These are phyloP conservation scores for Blastobotrys buckinghamii DNA, from an alignment of 1,139 yeast genomes.

Conservation along the genomic window DNA sequence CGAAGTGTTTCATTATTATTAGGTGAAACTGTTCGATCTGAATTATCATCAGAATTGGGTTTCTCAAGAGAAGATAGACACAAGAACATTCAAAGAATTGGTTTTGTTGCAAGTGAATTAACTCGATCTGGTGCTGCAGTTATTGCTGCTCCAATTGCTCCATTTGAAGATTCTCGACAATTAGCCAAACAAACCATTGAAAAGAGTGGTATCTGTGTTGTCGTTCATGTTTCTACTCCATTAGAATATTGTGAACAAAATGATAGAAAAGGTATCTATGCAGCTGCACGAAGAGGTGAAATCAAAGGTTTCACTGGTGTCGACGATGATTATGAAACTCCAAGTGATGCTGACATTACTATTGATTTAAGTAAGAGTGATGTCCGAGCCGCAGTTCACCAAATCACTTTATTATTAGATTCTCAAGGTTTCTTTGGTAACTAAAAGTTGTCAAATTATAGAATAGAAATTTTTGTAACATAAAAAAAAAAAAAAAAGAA, in stretches of 20 bases:
- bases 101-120: conserved; percentile 71
- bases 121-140: conserved; percentile 90
- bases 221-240: conserved; percentile 47
- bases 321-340: conserved; percentile 44
- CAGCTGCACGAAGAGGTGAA: conserved; percentile 41
- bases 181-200: conserved; percentile 39
- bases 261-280: conserved; percentile 46
- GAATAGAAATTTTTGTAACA: no score
- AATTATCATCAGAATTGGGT: conserved; percentile 39
- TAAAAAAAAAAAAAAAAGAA: no score
- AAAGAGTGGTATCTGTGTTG: conserved; percentile 42
- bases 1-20: conserved; percentile 72
- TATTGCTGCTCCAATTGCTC: conserved; percentile 57
- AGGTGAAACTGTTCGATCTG: conserved; percentile 45
- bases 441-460: conserved; percentile 19
- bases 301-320: conserved; percentile 44
- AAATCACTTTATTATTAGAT: conserved; percentile 64
- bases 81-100: conserved; percentile 41
- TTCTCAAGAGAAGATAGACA: conserved; percentile 38
- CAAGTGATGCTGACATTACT: conserved; percentile 47
- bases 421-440: conserved; percentile 69
- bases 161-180: conserved; percentile 37
- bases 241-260: conserved; percentile 40
- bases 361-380: conserved; percentile 47
- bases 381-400: conserved; percentile 59